These are phyloP conservation scores for Plantago major DNA, from an alignment of 257 asterid genomes.

Conservation along the genomic window DNA sequence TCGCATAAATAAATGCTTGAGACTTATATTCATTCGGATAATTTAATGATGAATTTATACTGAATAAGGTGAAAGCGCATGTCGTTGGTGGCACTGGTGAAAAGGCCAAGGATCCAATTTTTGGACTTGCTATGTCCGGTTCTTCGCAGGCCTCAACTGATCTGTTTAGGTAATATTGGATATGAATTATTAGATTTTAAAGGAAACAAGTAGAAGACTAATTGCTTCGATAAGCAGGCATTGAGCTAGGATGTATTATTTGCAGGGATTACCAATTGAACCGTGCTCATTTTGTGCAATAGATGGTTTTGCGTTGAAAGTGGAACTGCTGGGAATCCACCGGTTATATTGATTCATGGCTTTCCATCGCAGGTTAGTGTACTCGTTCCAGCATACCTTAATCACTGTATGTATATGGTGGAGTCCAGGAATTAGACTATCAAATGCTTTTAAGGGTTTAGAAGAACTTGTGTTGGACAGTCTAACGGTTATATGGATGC, in stretches of 20 bases:
- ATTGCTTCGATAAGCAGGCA: slow-evolving; percentile 31
- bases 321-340: slow-evolving; percentile 57
- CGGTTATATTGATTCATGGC: slow-evolving; percentile 70
- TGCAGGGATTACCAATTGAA: slow-evolving; percentile 81
- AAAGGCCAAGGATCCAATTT: slow-evolving; percentile 85
- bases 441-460: too few relatives aligned
- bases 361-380: slow-evolving; percentile 78
- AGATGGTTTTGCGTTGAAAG: slow-evolving; percentile 92
- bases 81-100: slow-evolving; percentile 79
- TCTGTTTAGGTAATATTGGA: slow-evolving; percentile 56
- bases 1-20: too few relatives aligned
- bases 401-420: not conserved
- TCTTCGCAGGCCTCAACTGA: slow-evolving; percentile 73
- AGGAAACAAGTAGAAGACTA: slow-evolving; percentile 4
- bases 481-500: too few relatives aligned
- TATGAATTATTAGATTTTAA: slow-evolving; percentile 3
- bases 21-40: not conserved
- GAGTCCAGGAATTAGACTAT: too few relatives aligned
- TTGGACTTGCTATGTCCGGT: slow-evolving; percentile 78
- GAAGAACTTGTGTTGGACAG: too few relatives aligned
- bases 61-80: slow-evolving; percentile 70
- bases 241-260: slow-evolving; percentile 51
- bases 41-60: not conserved
- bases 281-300: slow-evolving; percentile 75
- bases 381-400: not conserved